Percentiles rank a stretch among this genome's conserved stretches.
These are phyloP conservation scores for Vinca minor DNA, from an alignment of 257 asterid genomes.

Conservation along the genomic window DNA sequence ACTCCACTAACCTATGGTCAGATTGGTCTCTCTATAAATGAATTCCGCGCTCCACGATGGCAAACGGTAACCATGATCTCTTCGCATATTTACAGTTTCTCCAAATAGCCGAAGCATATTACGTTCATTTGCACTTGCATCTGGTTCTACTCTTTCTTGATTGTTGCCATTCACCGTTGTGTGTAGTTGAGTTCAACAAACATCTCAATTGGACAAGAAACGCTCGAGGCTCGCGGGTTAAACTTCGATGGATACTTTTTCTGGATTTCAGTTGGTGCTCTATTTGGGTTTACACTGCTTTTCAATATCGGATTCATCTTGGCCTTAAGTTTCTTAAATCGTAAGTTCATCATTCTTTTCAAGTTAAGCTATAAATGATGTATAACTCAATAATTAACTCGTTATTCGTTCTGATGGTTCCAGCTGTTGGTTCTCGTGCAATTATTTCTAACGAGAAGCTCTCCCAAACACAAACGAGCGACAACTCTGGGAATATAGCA, in stretches of 20 bases:
- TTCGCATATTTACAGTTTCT: not conserved
- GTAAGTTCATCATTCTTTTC: constrained; percentile 31
- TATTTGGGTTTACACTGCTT: constrained; percentile 42
- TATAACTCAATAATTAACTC: not conserved
- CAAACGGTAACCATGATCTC: constrained; percentile 31
- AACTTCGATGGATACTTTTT: constrained; percentile 33
- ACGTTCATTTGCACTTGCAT: not conserved
- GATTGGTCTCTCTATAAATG: constrained; percentile 56
- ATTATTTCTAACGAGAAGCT: constrained; percentile 29
- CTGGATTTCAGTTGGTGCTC: constrained; percentile 54
- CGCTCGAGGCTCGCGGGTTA: constrained; percentile 51
- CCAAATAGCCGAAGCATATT: not conserved
- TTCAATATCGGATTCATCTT: constrained; percentile 48
- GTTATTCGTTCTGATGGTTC: constrained; percentile 16
- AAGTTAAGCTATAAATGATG: not conserved
- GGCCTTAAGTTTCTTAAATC: constrained; percentile 38
- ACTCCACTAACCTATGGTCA: constrained; percentile 63
- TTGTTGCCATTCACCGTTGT: constrained; percentile 1
- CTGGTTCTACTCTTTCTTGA: not conserved
- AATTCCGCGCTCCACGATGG: constrained; percentile 65
- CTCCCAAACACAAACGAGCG: constrained; percentile 22
- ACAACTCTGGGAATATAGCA: constrained; percentile 18
- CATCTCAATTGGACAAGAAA: constrained; percentile 39
- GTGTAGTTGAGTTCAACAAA: constrained; percentile 25
- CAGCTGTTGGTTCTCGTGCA: constrained; percentile 35